These are phyloP conservation scores for Tephrocybe sp. DNA, from an alignment of 768 basidiomycete genomes.

Conservation along the genomic window DNA sequence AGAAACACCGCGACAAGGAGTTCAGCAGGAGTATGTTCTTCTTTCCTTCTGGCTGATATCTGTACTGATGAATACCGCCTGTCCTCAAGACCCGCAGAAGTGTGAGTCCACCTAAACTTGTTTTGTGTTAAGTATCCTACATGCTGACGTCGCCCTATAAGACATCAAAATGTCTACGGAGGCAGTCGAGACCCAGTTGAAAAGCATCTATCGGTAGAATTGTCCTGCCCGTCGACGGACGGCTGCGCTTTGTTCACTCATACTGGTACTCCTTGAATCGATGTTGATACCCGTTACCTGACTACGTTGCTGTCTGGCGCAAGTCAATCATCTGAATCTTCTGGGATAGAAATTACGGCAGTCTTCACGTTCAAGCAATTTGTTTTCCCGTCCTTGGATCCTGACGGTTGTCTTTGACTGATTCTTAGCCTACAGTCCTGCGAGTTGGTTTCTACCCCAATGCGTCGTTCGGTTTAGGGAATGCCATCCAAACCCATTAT, in stretches of 20 bases:
- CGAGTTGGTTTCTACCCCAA: too few relatives aligned
- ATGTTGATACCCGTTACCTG: background rate
- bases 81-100: conserved; percentile 61
- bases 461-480: too few relatives aligned
- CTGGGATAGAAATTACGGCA: too few relatives aligned
- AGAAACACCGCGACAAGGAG: conserved; percentile 77
- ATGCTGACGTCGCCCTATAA: conserved; percentile 28
- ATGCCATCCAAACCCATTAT: too few relatives aligned
- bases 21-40: conserved; percentile 74
- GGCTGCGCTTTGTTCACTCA: background rate
- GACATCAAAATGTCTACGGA: conserved; percentile 80
- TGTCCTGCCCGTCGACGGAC: too few relatives aligned
- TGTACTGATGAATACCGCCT: conserved; percentile 1
- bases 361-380: too few relatives aligned
- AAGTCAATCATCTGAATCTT: too few relatives aligned
- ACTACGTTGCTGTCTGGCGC: too few relatives aligned
- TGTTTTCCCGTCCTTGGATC: too few relatives aligned
- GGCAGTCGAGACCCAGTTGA: conserved; percentile 70
- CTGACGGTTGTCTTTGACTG: too few relatives aligned
- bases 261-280: background rate
- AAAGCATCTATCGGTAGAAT: conserved; percentile 52
- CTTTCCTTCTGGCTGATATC: background rate
- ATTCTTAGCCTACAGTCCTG: too few relatives aligned
- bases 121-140: background rate
- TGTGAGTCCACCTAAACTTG: conserved; percentile 43